Base-by-base conservation (phyloP, 2,329 filamentous ascomycete species). In the Lojkania enalia region DNA sequence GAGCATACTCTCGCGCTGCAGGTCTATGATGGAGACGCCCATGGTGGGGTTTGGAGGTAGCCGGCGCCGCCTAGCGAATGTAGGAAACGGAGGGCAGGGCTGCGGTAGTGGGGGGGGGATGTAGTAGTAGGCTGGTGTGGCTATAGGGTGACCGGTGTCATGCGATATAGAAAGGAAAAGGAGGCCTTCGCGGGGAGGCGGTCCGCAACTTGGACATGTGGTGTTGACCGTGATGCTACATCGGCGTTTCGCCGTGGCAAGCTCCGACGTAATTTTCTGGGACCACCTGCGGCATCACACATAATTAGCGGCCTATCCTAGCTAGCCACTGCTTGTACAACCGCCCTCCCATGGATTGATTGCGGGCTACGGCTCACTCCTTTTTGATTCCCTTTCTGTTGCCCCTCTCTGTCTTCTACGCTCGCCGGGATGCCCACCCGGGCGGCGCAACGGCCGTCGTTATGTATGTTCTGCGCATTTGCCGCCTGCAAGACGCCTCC, bases 1-100 rank as follows among this genome's bases (percentile, higher is more conserved):
- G 20, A 32, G 43, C 60, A 32, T 72, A 89, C 87, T 78, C 55
- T 88, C 84, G 61, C 85, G 86, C 78, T 95, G 90, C 64, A 90
- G 84, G 66, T 90, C 84, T 65, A 96, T 86, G 62, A 91, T 82
- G 55, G 90, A 95, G 71, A 87, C 77, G 62, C 83, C 86, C 90
- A 96, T 96, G 62, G 71, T 84, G 65, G 54, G 41, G 15, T 19
- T 54, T 49, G 35, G 43, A 36, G 51, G 52, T 51, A 52, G 52
- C 54, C 44, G 35, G 39, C 35, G 35, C 25, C 9, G 25, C 25
- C 25, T 7, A n/a, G 25, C 25, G n/a, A 27, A n/a, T n/a, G n/a
- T n/a, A n/a, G n/a, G n/a, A n/a, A n/a, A n/a, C 7, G 55, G 52
- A 41, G 38, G 48, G 36, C 36, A 18, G 35, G 18, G 33, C 16